Percentiles rank a stretch among this genome's conserved stretches.
Conservation (phyloP, 148 eudicot species). For the Drosera capensis region DNA sequence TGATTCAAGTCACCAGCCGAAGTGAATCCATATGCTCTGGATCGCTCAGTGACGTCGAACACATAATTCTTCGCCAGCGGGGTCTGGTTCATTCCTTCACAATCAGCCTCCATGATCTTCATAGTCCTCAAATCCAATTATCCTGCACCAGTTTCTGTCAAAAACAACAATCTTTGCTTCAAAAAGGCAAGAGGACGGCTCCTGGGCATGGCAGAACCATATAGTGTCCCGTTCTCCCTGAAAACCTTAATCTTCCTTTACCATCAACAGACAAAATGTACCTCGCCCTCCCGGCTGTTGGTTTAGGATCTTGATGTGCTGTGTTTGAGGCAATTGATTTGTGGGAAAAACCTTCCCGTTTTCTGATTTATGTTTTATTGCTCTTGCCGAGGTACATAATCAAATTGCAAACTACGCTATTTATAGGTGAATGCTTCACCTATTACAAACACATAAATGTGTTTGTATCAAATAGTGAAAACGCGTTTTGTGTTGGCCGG, state of each 20-base stretch:
- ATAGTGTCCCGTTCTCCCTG: constrained; percentile 53
- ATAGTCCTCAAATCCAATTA: constrained; percentile 89
- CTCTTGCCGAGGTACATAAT: no score
- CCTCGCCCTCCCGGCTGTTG: constrained; percentile 59
- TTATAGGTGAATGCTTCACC: no score
- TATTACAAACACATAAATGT: no score
- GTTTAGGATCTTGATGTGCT: no score
- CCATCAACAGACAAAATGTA: constrained; percentile 59
- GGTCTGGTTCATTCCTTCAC: constrained; percentile 82
- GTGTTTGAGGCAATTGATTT: no score
- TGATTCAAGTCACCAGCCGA: constrained; percentile 73
- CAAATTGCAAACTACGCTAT: no score
- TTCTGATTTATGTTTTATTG: no score
- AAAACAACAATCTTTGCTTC: constrained; percentile 76
- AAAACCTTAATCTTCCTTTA: constrained; percentile 56
- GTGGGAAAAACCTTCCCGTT: no score
- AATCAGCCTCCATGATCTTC: constrained; percentile 61
- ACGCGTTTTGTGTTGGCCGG: no score
- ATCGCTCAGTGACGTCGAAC: constrained; percentile 71
- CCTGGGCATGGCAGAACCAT: constrained; percentile 52
- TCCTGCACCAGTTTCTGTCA: constrained; percentile 85
- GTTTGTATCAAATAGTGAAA: no score
- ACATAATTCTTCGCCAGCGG: constrained; percentile 46
- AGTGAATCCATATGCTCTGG: constrained; percentile 82
- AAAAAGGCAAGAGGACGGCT: constrained; percentile 73